Percentiles rank a stretch among this genome's conserved stretches.
These are phyloP conservation scores for Neodidymelliopsis sp. DNA, from an alignment of 2,329 filamentous ascomycete genomes.

Conservation along the genomic window DNA sequence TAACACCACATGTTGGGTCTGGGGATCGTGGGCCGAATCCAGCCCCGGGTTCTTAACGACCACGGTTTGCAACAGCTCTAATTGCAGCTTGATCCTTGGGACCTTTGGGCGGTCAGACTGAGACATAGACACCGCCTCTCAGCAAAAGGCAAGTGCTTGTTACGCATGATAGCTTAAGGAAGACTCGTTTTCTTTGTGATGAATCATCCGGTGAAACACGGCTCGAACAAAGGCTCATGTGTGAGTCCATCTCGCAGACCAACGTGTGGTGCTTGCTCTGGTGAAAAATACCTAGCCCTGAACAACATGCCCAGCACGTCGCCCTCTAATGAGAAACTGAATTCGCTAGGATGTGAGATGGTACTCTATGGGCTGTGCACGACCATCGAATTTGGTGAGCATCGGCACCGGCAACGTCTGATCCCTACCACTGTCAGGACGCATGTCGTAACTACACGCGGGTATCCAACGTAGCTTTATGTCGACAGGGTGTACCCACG, in stretches of 20 bases:
- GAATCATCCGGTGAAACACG: slow-evolving; percentile 29
- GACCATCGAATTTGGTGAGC: not conserved
- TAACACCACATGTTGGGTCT: slow-evolving; percentile 15
- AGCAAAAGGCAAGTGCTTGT: slow-evolving; percentile 19
- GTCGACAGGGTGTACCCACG: slow-evolving; percentile 33
- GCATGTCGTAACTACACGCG: not conserved
- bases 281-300: too few species aligned
- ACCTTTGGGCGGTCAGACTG: slow-evolving; percentile 38
- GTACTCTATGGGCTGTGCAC: too few species aligned
- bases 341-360: too few species aligned
- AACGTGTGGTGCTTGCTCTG: not conserved
- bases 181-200: slow-evolving; percentile 30
- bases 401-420: not conserved
- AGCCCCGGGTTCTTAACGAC: too few species aligned
- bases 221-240: slow-evolving; percentile 20
- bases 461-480: not conserved
- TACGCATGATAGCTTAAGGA: slow-evolving; percentile 17
- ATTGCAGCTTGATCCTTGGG: slow-evolving; percentile 30
- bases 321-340: slow-evolving; percentile 13
- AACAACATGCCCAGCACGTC: slow-evolving; percentile 18
- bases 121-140: slow-evolving; percentile 38
- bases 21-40: slow-evolving; percentile 1
- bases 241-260: not conserved
- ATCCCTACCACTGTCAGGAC: not conserved
- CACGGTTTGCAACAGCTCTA: slow-evolving; percentile 27